phyloP scores from a whole-genome alignment of 495 filamentous ascomycete genomes.

The Cercophora newfieldiana region DNA sequence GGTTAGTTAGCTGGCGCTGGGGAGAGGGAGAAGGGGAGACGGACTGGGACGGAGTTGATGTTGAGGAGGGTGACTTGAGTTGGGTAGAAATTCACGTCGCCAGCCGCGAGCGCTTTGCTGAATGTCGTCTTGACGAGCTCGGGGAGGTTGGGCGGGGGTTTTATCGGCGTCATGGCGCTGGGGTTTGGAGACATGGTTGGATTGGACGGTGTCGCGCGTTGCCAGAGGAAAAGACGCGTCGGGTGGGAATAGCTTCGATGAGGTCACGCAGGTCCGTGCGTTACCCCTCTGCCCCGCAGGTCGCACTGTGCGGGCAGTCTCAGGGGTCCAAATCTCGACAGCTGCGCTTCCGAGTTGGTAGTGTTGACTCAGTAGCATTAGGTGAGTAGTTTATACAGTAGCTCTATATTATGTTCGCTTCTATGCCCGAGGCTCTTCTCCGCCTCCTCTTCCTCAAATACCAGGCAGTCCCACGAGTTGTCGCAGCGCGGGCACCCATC shows the following conservation, averaged over 20 bases:
- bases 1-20: neutral
- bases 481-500: conserved; percentile 62
- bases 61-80: conserved; percentile 58
- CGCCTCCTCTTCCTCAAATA: conserved; percentile 37
- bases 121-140: conserved; percentile 58
- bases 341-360: neutral
- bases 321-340: neutral
- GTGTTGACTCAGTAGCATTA: conserved; percentile 4
- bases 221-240: conserved; percentile 2
- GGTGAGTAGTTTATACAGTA: conserved; percentile 4
- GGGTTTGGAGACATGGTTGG: conserved; percentile 16
- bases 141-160: conserved; percentile 43
- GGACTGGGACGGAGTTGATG: conserved; percentile 55
- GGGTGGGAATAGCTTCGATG: conserved; percentile 35
- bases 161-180: conserved; percentile 26
- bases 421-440: neutral
- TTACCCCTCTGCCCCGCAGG: neutral
- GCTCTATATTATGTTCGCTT: conserved; percentile 5
- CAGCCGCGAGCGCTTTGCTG: conserved; percentile 50
- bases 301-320: neutral
- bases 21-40: neutral
- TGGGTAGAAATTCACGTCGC: conserved; percentile 59
- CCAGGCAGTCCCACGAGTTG: conserved; percentile 74
- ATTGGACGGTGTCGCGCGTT: neutral
- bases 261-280: conserved; percentile 37